phyloP scores from a whole-genome alignment of 768 basidiomycete species.

The Lentinula guzmanii region DNA sequence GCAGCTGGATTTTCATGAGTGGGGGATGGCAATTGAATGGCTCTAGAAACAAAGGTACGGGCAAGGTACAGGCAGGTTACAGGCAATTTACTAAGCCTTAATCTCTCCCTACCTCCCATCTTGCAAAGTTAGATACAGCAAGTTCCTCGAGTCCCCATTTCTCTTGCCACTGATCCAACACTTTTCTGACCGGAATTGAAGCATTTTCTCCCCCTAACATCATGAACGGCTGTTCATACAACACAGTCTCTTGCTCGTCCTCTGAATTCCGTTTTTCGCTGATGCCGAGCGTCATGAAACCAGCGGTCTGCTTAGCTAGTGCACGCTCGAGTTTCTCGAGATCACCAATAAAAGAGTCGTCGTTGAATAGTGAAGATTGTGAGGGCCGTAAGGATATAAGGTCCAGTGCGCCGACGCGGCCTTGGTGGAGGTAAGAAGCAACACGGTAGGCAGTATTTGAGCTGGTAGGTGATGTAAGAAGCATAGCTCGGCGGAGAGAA shows the following conservation, averaged over 20 bases:
- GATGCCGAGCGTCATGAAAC: conserved; percentile 65
- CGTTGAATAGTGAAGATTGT: conserved; percentile 36
- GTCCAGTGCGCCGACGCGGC: conserved; percentile 55
- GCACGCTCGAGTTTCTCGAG: conserved; percentile 63
- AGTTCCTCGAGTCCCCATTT: conserved; percentile 34
- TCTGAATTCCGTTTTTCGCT: conserved; percentile 10
- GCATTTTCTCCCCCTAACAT: conserved; percentile 58
- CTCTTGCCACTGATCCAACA: conserved; percentile 49
- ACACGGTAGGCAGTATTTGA: conserved; percentile 35
- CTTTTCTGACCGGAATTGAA: conserved; percentile 34
- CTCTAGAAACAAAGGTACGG: background rate
- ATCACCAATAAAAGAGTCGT: conserved; percentile 47
- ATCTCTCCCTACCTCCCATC: conserved; percentile 23
- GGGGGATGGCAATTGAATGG: background rate
- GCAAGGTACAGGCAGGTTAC: too few species aligned
- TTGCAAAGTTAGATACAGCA: conserved; percentile 20
- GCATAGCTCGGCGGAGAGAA: conserved; percentile 52
- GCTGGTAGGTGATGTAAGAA: conserved; percentile 22
- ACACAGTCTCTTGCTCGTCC: conserved; percentile 38
- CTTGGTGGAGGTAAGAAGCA: conserved; percentile 62
- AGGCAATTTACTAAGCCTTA: background rate
- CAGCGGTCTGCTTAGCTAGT: conserved; percentile 80
- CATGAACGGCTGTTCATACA: conserved; percentile 72
- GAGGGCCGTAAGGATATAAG: conserved; percentile 48
- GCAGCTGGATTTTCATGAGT: background rate